Percentiles rank a stretch among this genome's conserved stretches.
phyloP scores from a whole-genome alignment of 352 stramenopile species.

The Aphanomyces astaci region DNA sequence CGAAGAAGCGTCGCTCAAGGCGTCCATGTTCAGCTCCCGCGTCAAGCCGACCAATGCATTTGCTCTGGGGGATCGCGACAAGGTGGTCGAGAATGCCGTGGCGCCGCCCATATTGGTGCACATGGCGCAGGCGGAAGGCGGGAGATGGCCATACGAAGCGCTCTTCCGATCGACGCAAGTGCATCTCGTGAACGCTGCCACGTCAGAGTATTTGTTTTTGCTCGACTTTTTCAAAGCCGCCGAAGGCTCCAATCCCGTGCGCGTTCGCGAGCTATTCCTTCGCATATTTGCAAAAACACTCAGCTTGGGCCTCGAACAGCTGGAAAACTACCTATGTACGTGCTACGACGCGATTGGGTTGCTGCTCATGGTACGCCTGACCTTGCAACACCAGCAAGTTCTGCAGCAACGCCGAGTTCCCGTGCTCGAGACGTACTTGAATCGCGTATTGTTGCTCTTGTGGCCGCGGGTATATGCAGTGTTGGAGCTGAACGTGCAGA shows the following conservation, averaged over 20 bases:
- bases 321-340: conserved; percentile 98
- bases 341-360: conserved; percentile 96
- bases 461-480: conserved; percentile 97
- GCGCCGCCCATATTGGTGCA: conserved; percentile 90
- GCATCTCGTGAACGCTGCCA: conserved; percentile 96
- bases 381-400: conserved; percentile 71
- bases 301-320: conserved; percentile 92
- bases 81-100: conserved; percentile 78
- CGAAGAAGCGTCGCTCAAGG: conserved; percentile 89
- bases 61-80: conserved; percentile 83
- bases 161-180: conserved; percentile 94
- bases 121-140: conserved; percentile 87
- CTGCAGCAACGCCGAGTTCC: conserved; percentile 84
- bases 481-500: conserved; percentile 94
- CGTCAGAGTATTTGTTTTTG: conserved; percentile 96
- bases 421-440: conserved; percentile 94
- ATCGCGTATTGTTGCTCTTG: conserved; percentile 91
- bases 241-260: conserved; percentile 54
- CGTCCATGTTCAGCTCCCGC: conserved; percentile 59
- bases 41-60: conserved; percentile 96
- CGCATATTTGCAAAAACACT: conserved; percentile 94
- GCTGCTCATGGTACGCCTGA: conserved; percentile 98
- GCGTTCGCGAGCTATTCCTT: conserved; percentile 88
- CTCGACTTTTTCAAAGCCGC: conserved; percentile 89
- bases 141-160: conserved; percentile 93